phyloP scores from a whole-genome alignment of 1,284 basidiomycete species.

The Austropuccinia psidii region DNA sequence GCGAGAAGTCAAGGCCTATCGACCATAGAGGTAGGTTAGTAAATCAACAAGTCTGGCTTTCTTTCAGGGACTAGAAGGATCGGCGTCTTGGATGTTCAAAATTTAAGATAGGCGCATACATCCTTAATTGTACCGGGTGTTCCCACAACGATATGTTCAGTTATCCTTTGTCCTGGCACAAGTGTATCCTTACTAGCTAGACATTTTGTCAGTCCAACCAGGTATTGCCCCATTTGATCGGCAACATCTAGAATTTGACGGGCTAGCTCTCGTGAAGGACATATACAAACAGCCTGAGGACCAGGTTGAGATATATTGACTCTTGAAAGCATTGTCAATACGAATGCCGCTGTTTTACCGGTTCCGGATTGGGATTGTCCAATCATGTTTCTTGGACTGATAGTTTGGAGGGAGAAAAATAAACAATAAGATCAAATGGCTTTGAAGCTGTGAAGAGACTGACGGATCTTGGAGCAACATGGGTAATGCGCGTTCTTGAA shows the following conservation, averaged over 20 bases:
- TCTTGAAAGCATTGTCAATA: slow-evolving; percentile 91
- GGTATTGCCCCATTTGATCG: slow-evolving; percentile 84
- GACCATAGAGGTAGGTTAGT: slow-evolving; percentile 38
- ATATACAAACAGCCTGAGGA: slow-evolving; percentile 62
- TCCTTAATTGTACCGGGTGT: slow-evolving; percentile 94
- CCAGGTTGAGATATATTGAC: slow-evolving; percentile 75
- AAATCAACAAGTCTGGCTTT: slow-evolving; percentile 55
- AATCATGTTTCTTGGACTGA: slow-evolving; percentile 91
- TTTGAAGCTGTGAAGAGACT: slow-evolving; percentile 44
- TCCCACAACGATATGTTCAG: slow-evolving; percentile 86
- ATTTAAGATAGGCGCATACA: slow-evolving; percentile 51
- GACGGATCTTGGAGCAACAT: slow-evolving; percentile 84
- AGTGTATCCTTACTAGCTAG: slow-evolving; percentile 79
- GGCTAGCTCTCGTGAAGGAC: slow-evolving; percentile 91
- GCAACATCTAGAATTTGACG: slow-evolving; percentile 96
- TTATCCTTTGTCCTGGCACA: slow-evolving; percentile 63
- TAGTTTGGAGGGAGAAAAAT: slow-evolving; percentile 3
- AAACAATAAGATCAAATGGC: background rate
- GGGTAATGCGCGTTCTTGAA: slow-evolving; percentile 93
- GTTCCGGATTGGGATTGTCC: slow-evolving; percentile 99
- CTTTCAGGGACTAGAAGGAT: background rate
- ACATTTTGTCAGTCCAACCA: slow-evolving; percentile 76
- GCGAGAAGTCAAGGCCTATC: slow-evolving; percentile 33
- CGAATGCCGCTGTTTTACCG: slow-evolving; percentile 97
- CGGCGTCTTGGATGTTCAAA: background rate